phyloP scores from a whole-genome alignment of 2,329 filamentous ascomycete species.

The Hypoxylon sp. region DNA sequence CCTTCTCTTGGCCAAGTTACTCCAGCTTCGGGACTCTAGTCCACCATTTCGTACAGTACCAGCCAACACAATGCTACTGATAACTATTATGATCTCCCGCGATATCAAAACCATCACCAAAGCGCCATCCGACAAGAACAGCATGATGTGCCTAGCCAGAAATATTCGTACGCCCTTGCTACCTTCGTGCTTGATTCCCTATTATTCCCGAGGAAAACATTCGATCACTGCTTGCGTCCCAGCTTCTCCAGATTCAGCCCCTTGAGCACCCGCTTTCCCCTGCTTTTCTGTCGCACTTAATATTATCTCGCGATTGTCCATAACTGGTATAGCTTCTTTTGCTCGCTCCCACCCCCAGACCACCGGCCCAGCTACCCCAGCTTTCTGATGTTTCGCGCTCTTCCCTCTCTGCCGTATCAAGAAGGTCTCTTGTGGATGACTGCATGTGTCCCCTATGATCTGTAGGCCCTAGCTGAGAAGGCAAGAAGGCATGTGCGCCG shows the following conservation, averaged over 20 bases:
- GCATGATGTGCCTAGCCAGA: not conserved
- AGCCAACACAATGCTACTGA: not conserved
- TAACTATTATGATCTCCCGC: constrained; percentile 28
- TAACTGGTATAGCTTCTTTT: constrained; percentile 25
- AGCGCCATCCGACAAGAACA: constrained; percentile 8
- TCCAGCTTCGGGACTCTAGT: not conserved
- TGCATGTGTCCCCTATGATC: not conserved
- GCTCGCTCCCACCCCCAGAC: constrained; percentile 41
- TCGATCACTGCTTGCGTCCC: constrained; percentile 40
- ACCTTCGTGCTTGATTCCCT: not conserved
- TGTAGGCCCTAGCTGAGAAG: not conserved
- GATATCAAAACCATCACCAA: constrained; percentile 8
- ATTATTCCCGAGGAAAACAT: not conserved
- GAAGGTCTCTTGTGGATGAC: constrained; percentile 45
- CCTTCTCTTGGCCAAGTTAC: not conserved
- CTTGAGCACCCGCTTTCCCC: constrained; percentile 30
- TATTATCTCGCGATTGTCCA: constrained; percentile 19
- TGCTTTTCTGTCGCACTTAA: constrained; percentile 27
- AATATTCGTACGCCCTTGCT: not conserved
- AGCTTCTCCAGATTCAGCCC: constrained; percentile 48
- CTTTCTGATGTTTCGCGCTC: constrained; percentile 50
- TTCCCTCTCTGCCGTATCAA: constrained; percentile 52
- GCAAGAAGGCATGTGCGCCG: not conserved
- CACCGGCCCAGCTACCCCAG: constrained; percentile 54
- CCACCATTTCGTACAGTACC: constrained; percentile 2